Evolutionary conservation across 73 alveolate genomes (phyloP).

Genomic region (Symbiodinium pilosum): DNA sequence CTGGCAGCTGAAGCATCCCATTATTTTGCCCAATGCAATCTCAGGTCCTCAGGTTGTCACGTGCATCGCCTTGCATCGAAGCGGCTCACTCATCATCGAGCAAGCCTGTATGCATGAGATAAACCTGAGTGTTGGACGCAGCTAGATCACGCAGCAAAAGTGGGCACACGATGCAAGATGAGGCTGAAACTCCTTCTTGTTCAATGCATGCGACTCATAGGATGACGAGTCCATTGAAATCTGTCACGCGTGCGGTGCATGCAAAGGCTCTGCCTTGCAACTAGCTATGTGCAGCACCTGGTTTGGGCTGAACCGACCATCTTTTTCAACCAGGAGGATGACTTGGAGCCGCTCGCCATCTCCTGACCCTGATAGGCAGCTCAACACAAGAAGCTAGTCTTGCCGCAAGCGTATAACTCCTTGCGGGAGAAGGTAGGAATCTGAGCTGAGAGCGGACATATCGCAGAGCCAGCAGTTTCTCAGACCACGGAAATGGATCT

Average conservation of each 20-base stretch:
- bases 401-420: no score
- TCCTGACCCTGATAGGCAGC: background rate
- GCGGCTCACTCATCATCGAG: background rate
- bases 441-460: background rate
- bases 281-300: background rate
- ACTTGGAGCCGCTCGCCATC: background rate
- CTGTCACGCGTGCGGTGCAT: background rate
- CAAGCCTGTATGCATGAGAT: constrained; percentile 12
- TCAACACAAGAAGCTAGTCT: background rate
- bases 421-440: background rate
- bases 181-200: constrained; percentile 1
- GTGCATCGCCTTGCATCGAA: no score
- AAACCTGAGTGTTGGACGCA: background rate
- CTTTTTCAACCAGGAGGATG: background rate
- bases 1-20: no score
- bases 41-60: no score
- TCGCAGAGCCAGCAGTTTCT: background rate
- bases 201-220: background rate
- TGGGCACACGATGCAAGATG: no score
- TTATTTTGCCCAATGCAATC: no score
- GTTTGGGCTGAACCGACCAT: background rate
- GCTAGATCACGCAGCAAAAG: no score
- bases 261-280: no score
- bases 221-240: background rate
- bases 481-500: background rate